phyloP scores from a whole-genome alignment of 352 stramenopile species.

The Globisporangium cederbergense region DNA sequence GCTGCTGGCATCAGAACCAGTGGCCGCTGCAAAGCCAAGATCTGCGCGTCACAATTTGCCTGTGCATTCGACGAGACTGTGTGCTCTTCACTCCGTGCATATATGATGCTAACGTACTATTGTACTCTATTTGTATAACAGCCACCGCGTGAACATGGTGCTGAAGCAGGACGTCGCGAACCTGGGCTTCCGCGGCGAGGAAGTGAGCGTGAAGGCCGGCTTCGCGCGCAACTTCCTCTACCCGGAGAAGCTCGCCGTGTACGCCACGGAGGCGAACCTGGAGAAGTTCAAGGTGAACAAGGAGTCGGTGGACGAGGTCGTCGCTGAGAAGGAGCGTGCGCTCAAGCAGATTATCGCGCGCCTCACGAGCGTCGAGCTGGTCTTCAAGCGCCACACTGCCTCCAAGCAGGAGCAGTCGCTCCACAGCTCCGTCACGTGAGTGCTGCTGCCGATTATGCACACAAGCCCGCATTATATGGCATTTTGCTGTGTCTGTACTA shows the following conservation, averaged over 20 bases:
- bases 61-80: not conserved
- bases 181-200: conserved; percentile 87
- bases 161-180: conserved; percentile 83
- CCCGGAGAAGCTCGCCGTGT: conserved; percentile 92
- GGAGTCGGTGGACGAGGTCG: conserved; percentile 21
- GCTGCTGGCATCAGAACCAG: not conserved
- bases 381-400: conserved; percentile 81
- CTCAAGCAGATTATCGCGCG: conserved; percentile 61
- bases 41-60: not conserved
- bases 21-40: not conserved
- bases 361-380: conserved; percentile 55
- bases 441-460: not conserved
- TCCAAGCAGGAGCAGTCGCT: conserved; percentile 56
- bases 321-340: conserved; percentile 19
- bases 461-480: not conserved
- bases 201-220: conserved; percentile 91
- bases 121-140: conserved; percentile 14
- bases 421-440: conserved; percentile 64
- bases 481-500: not conserved
- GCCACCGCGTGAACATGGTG: conserved; percentile 83
- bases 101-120: not conserved
- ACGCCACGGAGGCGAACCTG: conserved; percentile 90
- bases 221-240: conserved; percentile 94
- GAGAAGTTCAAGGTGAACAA: conserved; percentile 77
- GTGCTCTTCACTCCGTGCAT: not conserved